Evolutionary conservation across 140 eudicot species (phyloP), one percentile per base, ranked within the genome.

Genomic region (Anethum foeniculum): DNA sequence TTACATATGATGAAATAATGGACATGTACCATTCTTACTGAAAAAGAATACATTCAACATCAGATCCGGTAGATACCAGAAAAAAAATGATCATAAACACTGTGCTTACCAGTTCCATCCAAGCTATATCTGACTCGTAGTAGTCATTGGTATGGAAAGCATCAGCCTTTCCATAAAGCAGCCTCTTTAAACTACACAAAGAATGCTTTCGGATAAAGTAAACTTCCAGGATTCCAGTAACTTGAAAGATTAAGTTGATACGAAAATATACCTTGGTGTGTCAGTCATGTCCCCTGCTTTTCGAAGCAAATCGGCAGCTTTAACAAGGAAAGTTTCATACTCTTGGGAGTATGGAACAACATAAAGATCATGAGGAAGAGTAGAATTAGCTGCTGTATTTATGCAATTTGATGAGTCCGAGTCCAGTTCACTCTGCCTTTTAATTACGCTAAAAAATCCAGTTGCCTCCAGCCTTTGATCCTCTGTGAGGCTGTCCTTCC

Each of bases 81-180:
- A 19, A 47, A 18, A 68, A 7, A 48, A 78, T 71, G 38, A 38
- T 72, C 38, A 27, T 54, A 28, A 34, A 62, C 38, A 75, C 49
- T 41, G 62, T 60, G 87, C 93, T 85, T 78, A 93, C 98, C 96
- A 93, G 81, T 79, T 93, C 96, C 94, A 93, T 90, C 98, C 98
- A 93, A 54, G 97, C 96, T 85, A 93, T 86, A 87, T 93, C 98
- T 2, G 98, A 93, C 80, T 93, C 97, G 86, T 90, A 91, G 72
- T 93, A 93, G 80, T 93, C 98, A 88, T 93, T 93, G 71, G 98
- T 91, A 72, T 86, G 89, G 85, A 93, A 93, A 56, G 98, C 97
- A 90, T 90, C 92, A 82, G 97, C 98, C 91, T 91, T 93, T 81
- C 90, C 83, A 67, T 91, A 91, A 77, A 93, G 85, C 75, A 93